Conservation (phyloP, 768 basidiomycete species). For the Panus rudis region DNA sequence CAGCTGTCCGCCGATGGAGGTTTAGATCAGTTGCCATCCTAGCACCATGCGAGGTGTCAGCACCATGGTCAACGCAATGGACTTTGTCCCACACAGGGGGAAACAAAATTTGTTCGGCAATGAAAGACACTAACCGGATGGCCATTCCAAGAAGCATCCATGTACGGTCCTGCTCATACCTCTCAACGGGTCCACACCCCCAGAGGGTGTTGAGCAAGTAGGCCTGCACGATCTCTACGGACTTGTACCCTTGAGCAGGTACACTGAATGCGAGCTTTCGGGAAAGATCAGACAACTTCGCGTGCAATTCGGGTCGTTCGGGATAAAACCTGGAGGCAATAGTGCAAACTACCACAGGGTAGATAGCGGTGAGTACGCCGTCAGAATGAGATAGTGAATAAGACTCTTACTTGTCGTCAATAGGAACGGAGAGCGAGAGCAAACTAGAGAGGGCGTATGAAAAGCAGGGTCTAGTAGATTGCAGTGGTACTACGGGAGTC, state of each 20-base stretch:
- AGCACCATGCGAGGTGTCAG: background rate
- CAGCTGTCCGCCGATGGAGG: constrained; percentile 77
- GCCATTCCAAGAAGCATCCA: constrained; percentile 88
- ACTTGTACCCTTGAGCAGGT: constrained; percentile 83
- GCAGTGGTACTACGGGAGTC: constrained; percentile 54
- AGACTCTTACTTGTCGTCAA: constrained; percentile 73
- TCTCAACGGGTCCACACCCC: constrained; percentile 92
- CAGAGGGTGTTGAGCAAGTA: constrained; percentile 85
- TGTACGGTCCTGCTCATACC: constrained; percentile 94
- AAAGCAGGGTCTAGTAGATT: constrained; percentile 80
- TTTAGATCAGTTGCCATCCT: constrained; percentile 97
- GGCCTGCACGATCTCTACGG: constrained; percentile 92
- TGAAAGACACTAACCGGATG: constrained; percentile 46
- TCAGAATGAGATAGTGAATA: background rate
- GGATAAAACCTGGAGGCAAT: constrained; percentile 88
- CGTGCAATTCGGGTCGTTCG: constrained; percentile 73
- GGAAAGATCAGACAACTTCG: constrained; percentile 70
- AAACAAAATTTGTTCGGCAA: background rate
- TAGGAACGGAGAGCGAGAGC: constrained; percentile 90
- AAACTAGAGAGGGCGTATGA: constrained; percentile 91
- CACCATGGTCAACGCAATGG: constrained; percentile 2
- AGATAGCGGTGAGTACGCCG: background rate
- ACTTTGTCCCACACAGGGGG: no score
- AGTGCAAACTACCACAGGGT: constrained; percentile 67
- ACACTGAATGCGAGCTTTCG: constrained; percentile 86